Evolutionary conservation across 768 basidiomycete genomes (phyloP).

Genomic region (Psilocybe sp.): DNA sequence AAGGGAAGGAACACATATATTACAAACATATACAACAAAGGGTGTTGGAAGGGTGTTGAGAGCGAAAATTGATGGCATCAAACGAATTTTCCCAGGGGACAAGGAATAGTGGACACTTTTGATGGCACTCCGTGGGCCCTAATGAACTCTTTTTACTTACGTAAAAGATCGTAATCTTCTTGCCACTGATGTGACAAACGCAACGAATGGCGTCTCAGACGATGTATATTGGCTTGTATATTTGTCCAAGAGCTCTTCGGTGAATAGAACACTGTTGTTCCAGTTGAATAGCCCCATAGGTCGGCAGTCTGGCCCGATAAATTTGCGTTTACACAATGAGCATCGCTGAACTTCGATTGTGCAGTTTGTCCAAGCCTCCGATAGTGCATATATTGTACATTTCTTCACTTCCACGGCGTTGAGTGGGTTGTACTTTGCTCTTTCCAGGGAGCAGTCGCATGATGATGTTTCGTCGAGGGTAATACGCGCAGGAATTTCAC

Average conservation of each 20-base stretch:
- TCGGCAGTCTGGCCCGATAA: constrained; percentile 28
- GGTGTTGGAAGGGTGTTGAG: too few species aligned
- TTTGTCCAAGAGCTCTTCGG: constrained; percentile 30
- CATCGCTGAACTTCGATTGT: constrained; percentile 17
- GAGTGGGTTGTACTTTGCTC: constrained; percentile 3
- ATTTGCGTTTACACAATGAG: constrained; percentile 10
- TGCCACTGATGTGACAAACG: constrained; percentile 21
- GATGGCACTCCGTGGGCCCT: too few species aligned
- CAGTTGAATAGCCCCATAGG: constrained; percentile 30
- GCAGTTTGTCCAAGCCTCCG: neutral
- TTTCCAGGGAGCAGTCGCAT: constrained; percentile 9
- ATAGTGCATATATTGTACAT: constrained; percentile 13
- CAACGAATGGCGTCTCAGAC: constrained; percentile 32
- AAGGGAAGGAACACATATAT: constrained; percentile 32
- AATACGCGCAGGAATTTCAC: neutral
- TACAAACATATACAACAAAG: too few species aligned
- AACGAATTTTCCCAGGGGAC: too few species aligned
- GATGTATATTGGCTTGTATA: constrained; percentile 28
- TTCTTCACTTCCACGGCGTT: neutral
- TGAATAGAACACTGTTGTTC: constrained; percentile 26
- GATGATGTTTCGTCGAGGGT: constrained; percentile 3
- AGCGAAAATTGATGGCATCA: too few species aligned
- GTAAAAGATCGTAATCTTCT: too few species aligned
- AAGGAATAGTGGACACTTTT: too few species aligned
- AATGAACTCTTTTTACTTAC: too few species aligned